phyloP scores from a whole-genome alignment of 768 basidiomycete species.

The Rickenella mellea region DNA sequence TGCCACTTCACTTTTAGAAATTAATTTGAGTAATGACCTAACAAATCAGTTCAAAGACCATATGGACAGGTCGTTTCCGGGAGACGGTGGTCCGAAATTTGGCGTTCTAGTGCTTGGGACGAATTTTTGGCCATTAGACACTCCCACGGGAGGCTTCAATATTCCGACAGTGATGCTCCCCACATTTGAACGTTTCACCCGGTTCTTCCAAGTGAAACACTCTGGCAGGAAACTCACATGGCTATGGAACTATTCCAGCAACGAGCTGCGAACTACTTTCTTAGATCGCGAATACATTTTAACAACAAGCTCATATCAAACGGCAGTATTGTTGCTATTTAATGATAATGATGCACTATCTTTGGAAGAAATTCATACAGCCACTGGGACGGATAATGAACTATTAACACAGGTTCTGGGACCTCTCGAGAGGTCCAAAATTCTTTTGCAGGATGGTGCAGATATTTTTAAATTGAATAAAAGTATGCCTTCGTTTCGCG shows the following conservation, averaged over 20 bases:
- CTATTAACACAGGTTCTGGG: constrained; percentile 51
- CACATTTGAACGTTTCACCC: constrained; percentile 83
- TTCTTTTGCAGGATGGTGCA: constrained; percentile 85
- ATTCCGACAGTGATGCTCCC: constrained; percentile 84
- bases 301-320: constrained; percentile 92
- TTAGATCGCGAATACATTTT: constrained; percentile 91
- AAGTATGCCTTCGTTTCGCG: constrained; percentile 30
- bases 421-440: constrained; percentile 77
- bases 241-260: constrained; percentile 98
- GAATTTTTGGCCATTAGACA: constrained; percentile 89
- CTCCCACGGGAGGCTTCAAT: constrained; percentile 76
- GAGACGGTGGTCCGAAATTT: constrained; percentile 84
- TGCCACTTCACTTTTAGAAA: constrained; percentile 53
- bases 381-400: constrained; percentile 77
- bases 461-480: constrained; percentile 88
- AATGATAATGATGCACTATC: constrained; percentile 85
- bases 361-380: constrained; percentile 66
- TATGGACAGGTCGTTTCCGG: constrained; percentile 70
- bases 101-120: constrained; percentile 89
- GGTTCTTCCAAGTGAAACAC: constrained; percentile 87
- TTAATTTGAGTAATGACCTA: constrained; percentile 90
- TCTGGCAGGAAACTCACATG: constrained; percentile 92
- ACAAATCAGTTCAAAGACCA: constrained; percentile 93
- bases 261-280: constrained; percentile 90
- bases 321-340: constrained; percentile 90